Evolutionary conservation across 2,329 filamentous ascomycete genomes (phyloP).

Genomic region (Berkeleyomyces rouxiae): DNA sequence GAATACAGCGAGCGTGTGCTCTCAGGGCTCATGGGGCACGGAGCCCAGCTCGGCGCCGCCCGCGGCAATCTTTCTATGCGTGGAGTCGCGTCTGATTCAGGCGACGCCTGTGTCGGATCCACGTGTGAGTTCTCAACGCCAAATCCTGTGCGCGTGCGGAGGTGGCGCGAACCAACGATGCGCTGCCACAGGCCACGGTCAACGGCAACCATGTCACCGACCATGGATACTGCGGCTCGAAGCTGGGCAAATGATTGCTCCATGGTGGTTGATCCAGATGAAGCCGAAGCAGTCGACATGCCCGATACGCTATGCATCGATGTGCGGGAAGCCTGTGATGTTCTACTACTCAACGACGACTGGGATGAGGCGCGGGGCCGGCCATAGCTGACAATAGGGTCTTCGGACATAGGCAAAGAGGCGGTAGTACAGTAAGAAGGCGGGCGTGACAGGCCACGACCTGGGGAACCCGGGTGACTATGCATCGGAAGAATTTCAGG

Average conservation of each 20-base stretch:
- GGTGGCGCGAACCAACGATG: constrained; percentile 3
- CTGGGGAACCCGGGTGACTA: background rate
- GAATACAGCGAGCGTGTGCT: constrained; percentile 12
- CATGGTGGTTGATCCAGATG: constrained; percentile 23
- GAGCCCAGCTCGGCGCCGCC: background rate
- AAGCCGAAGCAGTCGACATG: background rate
- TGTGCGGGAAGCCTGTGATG: background rate
- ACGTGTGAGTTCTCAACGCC: background rate
- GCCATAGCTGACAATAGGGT: background rate
- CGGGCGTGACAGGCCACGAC: background rate
- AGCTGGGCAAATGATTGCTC: constrained; percentile 34
- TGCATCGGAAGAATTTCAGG: background rate
- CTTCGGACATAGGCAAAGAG: background rate
- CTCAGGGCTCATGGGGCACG: constrained; percentile 5
- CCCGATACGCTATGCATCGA: constrained; percentile 5
- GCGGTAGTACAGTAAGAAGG: constrained; percentile 10
- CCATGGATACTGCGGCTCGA: constrained; percentile 28
- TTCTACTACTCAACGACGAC: constrained; percentile 2
- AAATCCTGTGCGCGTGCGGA: constrained; percentile 2
- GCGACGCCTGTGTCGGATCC: background rate
- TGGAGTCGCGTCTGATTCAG: background rate
- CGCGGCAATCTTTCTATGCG: background rate
- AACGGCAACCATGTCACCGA: constrained; percentile 29
- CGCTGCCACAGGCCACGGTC: constrained; percentile 23
- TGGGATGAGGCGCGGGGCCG: constrained; percentile 5